Evolutionary conservation across 345 rosid genomes (phyloP).

Genomic region (Ceriops tagal): DNA sequence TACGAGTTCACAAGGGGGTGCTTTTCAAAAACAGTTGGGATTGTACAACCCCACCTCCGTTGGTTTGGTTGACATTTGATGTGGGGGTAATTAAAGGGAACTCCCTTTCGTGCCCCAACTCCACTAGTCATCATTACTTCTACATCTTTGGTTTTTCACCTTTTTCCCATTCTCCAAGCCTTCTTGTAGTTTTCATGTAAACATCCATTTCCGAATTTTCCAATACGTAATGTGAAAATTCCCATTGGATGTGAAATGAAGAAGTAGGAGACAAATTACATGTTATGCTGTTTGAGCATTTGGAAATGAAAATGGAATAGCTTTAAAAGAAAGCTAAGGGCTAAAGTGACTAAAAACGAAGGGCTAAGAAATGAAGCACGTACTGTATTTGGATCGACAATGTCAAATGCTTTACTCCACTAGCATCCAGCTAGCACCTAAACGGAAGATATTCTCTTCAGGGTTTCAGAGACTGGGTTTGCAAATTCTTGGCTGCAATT

Average conservation of each 20-base stretch:
- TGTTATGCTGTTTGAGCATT: too few relatives aligned
- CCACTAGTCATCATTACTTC: conserved; percentile 13
- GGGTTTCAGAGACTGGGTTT: background rate
- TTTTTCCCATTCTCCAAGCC: background rate
- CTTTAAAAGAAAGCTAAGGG: too few relatives aligned
- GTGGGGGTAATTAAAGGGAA: conserved; percentile 12
- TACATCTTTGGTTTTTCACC: background rate
- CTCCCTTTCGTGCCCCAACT: conserved; percentile 10
- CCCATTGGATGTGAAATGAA: too few relatives aligned
- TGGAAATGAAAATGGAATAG: too few relatives aligned
- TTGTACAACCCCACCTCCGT: conserved; percentile 14
- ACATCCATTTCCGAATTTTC: too few relatives aligned
- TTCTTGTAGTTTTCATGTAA: too few relatives aligned
- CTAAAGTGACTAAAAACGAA: background rate
- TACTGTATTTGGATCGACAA: conserved; percentile 30
- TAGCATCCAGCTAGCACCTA: conserved; percentile 21
- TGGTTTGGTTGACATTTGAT: conserved; percentile 25
- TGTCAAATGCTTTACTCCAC: conserved; percentile 24
- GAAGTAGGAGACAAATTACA: too few relatives aligned
- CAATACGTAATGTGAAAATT: too few relatives aligned
- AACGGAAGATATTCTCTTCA: conserved; percentile 18
- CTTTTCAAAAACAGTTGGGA: conserved; percentile 1
- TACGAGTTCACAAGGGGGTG: background rate
- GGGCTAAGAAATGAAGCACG: conserved; percentile 10
- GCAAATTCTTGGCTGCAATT: background rate